Evolutionary conservation across 345 rosid species (phyloP), one percentile per base, ranked within the genome.

Genomic region (Eucalyptus guilfoylei): DNA sequence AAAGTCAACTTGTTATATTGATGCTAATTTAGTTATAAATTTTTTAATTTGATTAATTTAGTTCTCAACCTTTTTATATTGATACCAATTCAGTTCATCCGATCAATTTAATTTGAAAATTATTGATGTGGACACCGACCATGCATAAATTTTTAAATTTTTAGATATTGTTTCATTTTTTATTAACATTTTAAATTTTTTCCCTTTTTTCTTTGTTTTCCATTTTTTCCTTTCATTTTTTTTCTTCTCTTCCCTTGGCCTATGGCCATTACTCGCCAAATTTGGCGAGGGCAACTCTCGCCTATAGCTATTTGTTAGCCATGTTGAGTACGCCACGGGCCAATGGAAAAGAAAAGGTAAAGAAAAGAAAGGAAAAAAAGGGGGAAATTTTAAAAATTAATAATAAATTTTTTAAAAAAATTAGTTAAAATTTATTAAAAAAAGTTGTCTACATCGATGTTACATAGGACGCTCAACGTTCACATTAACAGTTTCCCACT

Each of bases 41-140:
- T 11, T 55, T 55, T 55, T 55, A 23, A 55, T 55, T 55, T 0
- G 0, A 0, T 55, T 0, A 55, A 55, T 55, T 55, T 55, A 55
- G 12, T 23, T 24, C 2, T 55, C 1, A 55, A 55, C 0, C 1
- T 55, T 55, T 55, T 55, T 24, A 55, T 55, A 55, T 10, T 10
- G 0, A 55, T 10, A 23, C 0, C 0, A 55, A 55, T 24, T 55
- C 0, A 9, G 3, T 55, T 24, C 1, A 0, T 4, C 0, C 0
- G 3, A 0, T 55, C 3, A 24, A 55, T 55, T 23, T 9, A 55
- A 24, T 23, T 55, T 4, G 3, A 55, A 9, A 24, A 9, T 55
- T 55, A 9, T 23, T 55, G 62, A 23, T 55, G 6, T 55, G 3
- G 6, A 55, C 0, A 4, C 0, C 0, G 6, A 55, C 3, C 0